These are phyloP conservation scores for Osmanthus fragrans DNA, from an alignment of 257 asterid genomes.

Conservation along the genomic window DNA sequence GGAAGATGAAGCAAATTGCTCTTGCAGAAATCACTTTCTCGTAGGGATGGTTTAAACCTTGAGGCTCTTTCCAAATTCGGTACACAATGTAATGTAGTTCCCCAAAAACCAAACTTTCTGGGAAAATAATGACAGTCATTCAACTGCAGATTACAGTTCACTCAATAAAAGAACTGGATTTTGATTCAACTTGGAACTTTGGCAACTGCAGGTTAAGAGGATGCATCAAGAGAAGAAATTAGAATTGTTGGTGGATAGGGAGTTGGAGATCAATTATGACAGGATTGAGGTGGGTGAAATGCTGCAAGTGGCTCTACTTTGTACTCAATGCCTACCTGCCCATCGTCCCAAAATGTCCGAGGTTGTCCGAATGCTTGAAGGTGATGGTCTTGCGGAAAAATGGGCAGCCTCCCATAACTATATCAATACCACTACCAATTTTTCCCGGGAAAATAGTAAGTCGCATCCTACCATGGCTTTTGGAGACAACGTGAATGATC, in stretches of 20 bases:
- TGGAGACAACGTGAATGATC: slow-evolving; percentile 45
- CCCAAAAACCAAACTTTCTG: neutral
- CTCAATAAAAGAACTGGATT: neutral
- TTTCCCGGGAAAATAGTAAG: slow-evolving; percentile 35
- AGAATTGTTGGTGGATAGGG: slow-evolving; percentile 68
- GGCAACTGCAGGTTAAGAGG: slow-evolving; percentile 63
- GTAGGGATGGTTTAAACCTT: neutral
- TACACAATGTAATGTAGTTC: neutral
- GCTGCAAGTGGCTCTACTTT: slow-evolving; percentile 94
- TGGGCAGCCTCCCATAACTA: slow-evolving; percentile 89
- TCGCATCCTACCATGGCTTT: slow-evolving; percentile 21
- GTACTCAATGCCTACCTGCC: slow-evolving; percentile 78
- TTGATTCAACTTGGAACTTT: neutral
- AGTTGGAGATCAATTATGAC: slow-evolving; percentile 66
- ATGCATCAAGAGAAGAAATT: slow-evolving; percentile 68
- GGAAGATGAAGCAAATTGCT: neutral
- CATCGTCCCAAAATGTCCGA: slow-evolving; percentile 95
- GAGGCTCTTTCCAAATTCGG: neutral
- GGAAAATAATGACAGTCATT: neutral
- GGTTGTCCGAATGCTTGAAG: slow-evolving; percentile 90
- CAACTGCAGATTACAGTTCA: neutral
- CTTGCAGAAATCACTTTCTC: neutral
- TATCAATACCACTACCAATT: slow-evolving; percentile 27
- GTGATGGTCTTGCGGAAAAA: slow-evolving; percentile 92
- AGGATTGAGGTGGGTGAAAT: slow-evolving; percentile 80